Base-by-base conservation (phyloP, 1,139 yeast species). In the Nakaseomyces uthaithaninus region DNA sequence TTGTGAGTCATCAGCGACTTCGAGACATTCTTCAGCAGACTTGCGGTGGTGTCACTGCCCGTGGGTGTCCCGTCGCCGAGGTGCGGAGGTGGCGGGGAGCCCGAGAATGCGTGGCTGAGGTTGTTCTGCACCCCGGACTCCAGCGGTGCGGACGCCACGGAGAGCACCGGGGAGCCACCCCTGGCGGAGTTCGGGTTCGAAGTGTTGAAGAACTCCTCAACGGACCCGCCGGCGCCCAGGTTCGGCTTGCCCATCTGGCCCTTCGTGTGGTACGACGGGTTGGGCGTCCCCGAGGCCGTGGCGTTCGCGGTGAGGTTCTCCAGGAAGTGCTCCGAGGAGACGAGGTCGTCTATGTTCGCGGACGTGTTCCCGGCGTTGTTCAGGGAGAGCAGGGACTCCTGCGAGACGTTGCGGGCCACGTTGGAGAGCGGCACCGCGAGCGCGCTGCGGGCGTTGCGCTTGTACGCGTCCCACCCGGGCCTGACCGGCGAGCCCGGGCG, bases 261-360 rank as follows among this genome's bases (percentile, higher is more conserved):
- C 33, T 28, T 28, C 4, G 33, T 28, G 23, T 28, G 33, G 12
- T 28, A 28, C n/a, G 33, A 28, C n/a, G 33, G 33, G 33, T 28
- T 28, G 1, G 33, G 57, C 3, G 53, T 47, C 2, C 48, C 51
- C 1, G 53, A 43, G 34, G 46, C 47, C 5, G 55, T 49, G 1
- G 58, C 63, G 42, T 54, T 54, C 2, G 62, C 51, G 11, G 64
- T 59, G 44, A 60, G 45, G 40, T 53, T 57, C 20, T 55, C 55
- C 56, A 60, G 52, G 27, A 60, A 54, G 37, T 52, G 48, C 36
- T 59, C 61, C 1, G 61, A 54, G n/a, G 59, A 48, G 18, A 56
- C 40, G 24, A 45, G 37, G 5, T 40, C 45, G 14, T 45, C 45
- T 16, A 31, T 40, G 31, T 43, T 45, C 12, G 22, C 36, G 16